Evolutionary conservation across 495 filamentous ascomycete genomes (phyloP).

Genomic region (Neurospora sp.): DNA sequence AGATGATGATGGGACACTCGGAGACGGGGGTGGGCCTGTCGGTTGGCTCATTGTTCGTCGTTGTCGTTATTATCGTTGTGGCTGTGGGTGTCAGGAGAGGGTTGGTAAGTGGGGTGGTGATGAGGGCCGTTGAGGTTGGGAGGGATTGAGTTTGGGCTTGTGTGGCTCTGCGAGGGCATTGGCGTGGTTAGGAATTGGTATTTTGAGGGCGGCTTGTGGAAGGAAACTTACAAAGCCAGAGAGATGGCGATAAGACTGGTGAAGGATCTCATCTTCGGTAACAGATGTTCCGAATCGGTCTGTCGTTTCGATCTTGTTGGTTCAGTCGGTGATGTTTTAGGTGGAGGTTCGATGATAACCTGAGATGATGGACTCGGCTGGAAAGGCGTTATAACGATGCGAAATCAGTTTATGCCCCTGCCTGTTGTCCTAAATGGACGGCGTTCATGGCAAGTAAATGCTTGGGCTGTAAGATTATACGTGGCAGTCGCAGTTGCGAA

Average conservation of each 20-base stretch:
- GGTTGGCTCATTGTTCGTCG: neutral
- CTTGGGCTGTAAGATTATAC: neutral
- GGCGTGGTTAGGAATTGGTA: neutral
- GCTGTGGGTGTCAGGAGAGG: neutral
- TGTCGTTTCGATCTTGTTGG: neutral
- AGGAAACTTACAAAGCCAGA: neutral
- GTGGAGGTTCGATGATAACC: neutral
- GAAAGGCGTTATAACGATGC: neutral
- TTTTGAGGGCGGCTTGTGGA: neutral
- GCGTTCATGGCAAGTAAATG: neutral
- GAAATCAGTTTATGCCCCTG: neutral
- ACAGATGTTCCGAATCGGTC: neutral
- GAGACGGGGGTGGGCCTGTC: slow-evolving; percentile 1
- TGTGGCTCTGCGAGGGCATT: neutral
- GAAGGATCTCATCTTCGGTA: neutral
- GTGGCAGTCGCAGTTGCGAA: neutral
- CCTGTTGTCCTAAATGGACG: neutral
- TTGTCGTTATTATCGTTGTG: neutral
- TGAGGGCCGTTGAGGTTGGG: neutral
- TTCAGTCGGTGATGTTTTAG: neutral
- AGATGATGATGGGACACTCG: slow-evolving; percentile 16
- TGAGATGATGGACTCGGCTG: neutral
- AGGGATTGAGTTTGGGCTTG: neutral
- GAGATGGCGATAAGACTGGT: neutral
- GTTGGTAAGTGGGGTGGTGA: neutral